These are phyloP conservation scores for Potentilla sterilis DNA, from an alignment of 306 rosid genomes.

Conservation along the genomic window DNA sequence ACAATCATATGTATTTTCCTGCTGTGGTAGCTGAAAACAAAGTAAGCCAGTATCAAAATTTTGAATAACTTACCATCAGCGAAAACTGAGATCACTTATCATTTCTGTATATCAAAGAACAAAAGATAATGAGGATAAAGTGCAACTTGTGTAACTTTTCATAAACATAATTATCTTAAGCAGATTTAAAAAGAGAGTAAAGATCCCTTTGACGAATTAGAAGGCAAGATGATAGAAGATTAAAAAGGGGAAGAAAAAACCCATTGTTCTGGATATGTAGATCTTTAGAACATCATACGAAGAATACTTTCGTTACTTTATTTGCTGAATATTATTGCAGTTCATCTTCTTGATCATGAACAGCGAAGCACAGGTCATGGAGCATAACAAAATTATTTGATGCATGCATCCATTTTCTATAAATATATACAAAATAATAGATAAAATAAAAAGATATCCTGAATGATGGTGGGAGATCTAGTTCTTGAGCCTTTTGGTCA, in stretches of 20 bases:
- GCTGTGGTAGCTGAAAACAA: constrained; percentile 81
- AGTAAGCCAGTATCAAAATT: constrained; percentile 16
- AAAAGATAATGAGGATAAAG: not conserved
- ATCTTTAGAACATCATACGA: not conserved
- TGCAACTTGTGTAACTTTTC: not conserved
- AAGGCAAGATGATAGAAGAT: not conserved
- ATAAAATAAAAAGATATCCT: no score
- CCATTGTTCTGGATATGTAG: not conserved
- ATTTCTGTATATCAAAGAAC: not conserved
- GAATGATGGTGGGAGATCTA: no score
- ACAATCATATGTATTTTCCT: constrained; percentile 88
- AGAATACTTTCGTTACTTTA: not conserved
- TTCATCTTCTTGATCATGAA: not conserved
- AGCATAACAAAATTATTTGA: no score
- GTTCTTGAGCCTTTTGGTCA: not conserved
- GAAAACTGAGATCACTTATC: not conserved
- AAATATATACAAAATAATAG: no score
- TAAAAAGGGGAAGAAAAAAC: not conserved
- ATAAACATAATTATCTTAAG: not conserved
- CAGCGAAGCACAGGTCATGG: no score
- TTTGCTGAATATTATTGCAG: not conserved
- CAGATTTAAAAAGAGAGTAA: not conserved
- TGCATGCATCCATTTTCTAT: no score
- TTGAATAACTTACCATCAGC: not conserved
- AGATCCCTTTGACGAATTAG: not conserved